Base-by-base conservation (phyloP, 2,329 filamentous ascomycete species). In the Cercospora brassicicola region DNA sequence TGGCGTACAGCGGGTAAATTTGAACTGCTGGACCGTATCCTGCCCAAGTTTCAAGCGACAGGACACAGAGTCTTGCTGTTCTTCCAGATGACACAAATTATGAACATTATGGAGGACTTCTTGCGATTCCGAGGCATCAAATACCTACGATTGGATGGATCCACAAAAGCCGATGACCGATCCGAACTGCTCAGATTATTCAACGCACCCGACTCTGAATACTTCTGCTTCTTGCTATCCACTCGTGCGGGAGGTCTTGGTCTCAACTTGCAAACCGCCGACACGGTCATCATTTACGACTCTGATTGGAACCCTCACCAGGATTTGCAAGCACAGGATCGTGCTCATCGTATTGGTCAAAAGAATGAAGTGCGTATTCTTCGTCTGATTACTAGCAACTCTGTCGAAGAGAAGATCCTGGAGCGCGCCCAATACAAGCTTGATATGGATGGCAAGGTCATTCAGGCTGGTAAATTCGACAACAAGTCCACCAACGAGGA, bases 71-170 rank as follows among this genome's bases (percentile, higher is more conserved):
- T 98, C 30, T 85, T 99, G 79, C 98, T 99, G 91, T 99, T 99
- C 87, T 99, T 99, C 86, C 95, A 99, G 80, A 99, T 99, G 95
- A 99, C 95, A 3, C 94, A 96, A 70, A 99, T 99, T 78, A 99
- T 99, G 95, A 97, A 99, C 81, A 99, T 99, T 77, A 98, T 99
- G 95, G 95, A 99, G 76, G 95, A 99, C 79, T 99, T 96, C 79
- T 82, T 99, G 70, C 90, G 94, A 3, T 90, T 93, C 76, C 88
- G 92, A 72, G 91, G 90, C 57, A 85, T 97, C 73, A 86, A 91
- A 76, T 99, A 96, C 78, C 86, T 99, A 73, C 93, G 95, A 78
- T 85, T 99, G 68, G 95, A 99, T 77, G 95, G 95, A 83, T 95
- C 93, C 0, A 99, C 95, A 56, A 99, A 99, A 80, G 94, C 95